Conservation (phyloP, 305 asterid genomes). For the Fraxinus sp. region DNA sequence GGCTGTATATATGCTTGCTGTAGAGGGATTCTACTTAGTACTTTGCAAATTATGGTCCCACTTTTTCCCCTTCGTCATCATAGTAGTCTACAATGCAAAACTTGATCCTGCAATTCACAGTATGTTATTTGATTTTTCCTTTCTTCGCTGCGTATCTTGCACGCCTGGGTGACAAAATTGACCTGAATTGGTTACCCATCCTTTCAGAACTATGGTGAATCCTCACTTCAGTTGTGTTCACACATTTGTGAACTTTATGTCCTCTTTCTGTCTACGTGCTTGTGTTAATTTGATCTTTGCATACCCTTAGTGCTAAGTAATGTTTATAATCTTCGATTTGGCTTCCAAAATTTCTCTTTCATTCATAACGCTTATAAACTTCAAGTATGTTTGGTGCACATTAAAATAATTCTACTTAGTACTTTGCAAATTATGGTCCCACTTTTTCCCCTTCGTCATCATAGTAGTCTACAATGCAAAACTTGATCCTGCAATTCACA, state of each 20-base stretch:
- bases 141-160: not conserved
- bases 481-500: not conserved
- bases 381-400: too few species aligned
- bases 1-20: not conserved
- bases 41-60: not conserved
- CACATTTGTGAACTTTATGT: not conserved
- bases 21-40: not conserved
- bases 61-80: not conserved
- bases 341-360: not conserved
- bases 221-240: not conserved
- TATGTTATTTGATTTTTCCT: not conserved
- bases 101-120: not conserved
- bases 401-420: not conserved
- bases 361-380: not conserved
- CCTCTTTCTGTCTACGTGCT: not conserved
- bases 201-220: not conserved
- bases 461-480: not conserved
- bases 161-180: not conserved
- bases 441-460: not conserved
- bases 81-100: not conserved
- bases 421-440: not conserved
- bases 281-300: not conserved
- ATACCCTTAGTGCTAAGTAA: not conserved
- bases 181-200: not conserved
- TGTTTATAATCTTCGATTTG: not conserved